phyloP scores from a whole-genome alignment of 345 rosid species.

The Pistacia atlantica region DNA sequence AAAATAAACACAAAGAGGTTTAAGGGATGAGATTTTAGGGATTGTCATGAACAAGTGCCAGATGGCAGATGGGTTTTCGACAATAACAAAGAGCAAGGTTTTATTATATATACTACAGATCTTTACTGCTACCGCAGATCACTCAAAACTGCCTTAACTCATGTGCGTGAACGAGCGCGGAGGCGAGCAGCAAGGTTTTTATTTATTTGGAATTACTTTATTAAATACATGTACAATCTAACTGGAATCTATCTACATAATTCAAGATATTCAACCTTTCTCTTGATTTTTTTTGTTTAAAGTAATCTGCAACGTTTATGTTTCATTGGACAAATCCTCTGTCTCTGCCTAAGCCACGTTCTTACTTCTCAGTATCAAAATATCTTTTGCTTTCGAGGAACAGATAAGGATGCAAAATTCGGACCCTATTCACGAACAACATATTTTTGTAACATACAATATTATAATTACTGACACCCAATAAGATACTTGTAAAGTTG shows the following conservation, averaged over 20 bases:
- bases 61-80: background rate
- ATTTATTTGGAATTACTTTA: background rate
- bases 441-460: too few species aligned
- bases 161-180: conserved; percentile 33
- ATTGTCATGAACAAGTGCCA: background rate
- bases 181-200: conserved; percentile 21
- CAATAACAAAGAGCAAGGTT: conserved; percentile 2
- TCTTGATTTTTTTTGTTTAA: background rate
- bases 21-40: background rate
- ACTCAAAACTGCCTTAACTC: conserved; percentile 33
- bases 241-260: background rate
- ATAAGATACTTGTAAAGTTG: too few species aligned
- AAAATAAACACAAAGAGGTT: background rate
- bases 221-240: background rate
- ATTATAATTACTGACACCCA: too few species aligned
- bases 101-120: conserved; percentile 19
- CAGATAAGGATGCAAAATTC: background rate
- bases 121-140: conserved; percentile 36
- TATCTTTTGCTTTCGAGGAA: background rate
- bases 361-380: background rate
- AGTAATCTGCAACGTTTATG: background rate
- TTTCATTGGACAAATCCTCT: background rate
- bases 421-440: too few species aligned
- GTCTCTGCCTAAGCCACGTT: background rate
- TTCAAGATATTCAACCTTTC: background rate